A percentile compares a stretch with the other conserved stretches of the same genome.
Evolutionary conservation across 305 asterid genomes (phyloP).

Genomic region (Ajuga reptans): DNA sequence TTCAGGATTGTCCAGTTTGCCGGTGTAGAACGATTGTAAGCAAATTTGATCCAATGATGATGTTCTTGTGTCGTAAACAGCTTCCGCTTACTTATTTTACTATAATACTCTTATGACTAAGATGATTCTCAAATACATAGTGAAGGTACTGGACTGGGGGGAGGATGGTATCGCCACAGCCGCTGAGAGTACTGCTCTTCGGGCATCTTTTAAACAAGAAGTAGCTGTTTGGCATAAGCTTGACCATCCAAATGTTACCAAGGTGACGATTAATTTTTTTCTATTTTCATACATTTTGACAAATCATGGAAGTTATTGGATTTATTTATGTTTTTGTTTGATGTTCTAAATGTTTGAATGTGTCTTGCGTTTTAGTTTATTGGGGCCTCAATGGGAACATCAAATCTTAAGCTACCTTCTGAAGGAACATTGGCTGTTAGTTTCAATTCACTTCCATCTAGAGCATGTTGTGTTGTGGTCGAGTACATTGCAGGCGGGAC

Average conservation of each 20-base stretch:
- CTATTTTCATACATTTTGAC: not conserved
- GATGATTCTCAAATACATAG: constrained; percentile 26
- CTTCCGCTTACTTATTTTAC: not conserved
- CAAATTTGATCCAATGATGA: not conserved
- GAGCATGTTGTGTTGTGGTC: constrained; percentile 46
- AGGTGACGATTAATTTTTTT: constrained; percentile 33
- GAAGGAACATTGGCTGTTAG: constrained; percentile 20
- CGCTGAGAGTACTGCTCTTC: constrained; percentile 52
- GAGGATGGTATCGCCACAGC: constrained; percentile 60
- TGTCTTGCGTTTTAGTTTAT: constrained; percentile 27
- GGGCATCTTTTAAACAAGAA: constrained; percentile 54
- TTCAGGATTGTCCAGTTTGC: not conserved
- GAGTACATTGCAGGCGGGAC: constrained; percentile 44
- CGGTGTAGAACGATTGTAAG: not conserved
- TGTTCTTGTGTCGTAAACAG: not conserved
- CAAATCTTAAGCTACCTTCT: constrained; percentile 36
- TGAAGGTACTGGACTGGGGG: constrained; percentile 83
- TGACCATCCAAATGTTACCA: constrained; percentile 71
- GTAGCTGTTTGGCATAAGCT: constrained; percentile 81
- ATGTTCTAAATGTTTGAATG: not conserved
- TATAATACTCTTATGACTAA: not conserved
- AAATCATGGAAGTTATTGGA: not conserved
- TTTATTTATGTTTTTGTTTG: not conserved
- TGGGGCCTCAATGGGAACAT: constrained; percentile 46
- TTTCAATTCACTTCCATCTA: constrained; percentile 34